Percentiles rank a stretch among this genome's conserved stretches.
These are phyloP conservation scores for Sechiopsis laciniata DNA, from an alignment of 306 rosid genomes.

Conservation along the genomic window DNA sequence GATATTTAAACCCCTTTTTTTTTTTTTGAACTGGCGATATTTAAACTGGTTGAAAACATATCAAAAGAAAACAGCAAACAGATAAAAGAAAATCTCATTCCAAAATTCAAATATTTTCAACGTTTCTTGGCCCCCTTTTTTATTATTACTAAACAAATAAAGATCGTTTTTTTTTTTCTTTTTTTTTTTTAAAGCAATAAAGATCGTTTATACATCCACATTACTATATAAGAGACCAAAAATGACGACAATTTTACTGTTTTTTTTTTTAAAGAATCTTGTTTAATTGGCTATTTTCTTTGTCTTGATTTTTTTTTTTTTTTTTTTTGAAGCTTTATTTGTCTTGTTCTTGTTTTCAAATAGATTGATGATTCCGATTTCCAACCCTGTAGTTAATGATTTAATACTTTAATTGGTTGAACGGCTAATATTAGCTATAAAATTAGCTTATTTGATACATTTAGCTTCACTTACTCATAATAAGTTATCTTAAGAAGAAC, in stretches of 20 bases:
- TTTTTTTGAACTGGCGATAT: too few species aligned
- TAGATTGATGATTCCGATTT: background rate
- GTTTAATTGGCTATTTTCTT: background rate
- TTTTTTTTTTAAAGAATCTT: background rate
- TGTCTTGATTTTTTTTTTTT: too few species aligned
- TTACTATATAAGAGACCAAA: background rate
- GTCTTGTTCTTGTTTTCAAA: background rate
- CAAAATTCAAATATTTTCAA: background rate
- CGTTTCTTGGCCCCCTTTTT: background rate
- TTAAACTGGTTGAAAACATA: background rate
- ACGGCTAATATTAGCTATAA: too few species aligned
- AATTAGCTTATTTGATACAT: too few species aligned
- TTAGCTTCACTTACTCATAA: too few species aligned
- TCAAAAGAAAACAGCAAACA: background rate
- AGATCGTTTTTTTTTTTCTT: too few species aligned
- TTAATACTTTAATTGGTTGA: too few species aligned
- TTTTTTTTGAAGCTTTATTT: background rate
- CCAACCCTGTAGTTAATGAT: too few species aligned
- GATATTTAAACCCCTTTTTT: background rate
- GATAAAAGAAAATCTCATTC: background rate
- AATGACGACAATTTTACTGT: background rate
- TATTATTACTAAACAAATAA: background rate
- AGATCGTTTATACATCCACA: background rate
- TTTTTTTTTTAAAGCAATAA: too few species aligned
- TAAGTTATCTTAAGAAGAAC: too few species aligned